A percentile compares a stretch with the other conserved stretches of the same genome.
Conservation (phyloP, 116 monocot species). For the Cymodocea nodosa region DNA sequence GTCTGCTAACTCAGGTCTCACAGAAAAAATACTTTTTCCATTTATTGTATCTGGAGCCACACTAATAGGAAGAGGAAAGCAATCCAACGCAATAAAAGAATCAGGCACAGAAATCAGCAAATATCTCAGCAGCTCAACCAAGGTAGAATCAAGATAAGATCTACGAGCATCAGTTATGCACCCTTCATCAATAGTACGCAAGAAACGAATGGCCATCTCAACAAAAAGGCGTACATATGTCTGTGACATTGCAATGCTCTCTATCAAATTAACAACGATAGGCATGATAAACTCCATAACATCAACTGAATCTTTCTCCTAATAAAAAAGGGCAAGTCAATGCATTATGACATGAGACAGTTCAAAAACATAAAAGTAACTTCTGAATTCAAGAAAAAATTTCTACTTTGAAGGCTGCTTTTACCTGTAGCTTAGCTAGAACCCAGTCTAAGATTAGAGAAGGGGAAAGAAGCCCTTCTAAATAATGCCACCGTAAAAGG, state of each 20-base stretch:
- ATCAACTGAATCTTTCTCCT: constrained; percentile 81
- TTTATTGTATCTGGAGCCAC: constrained; percentile 42
- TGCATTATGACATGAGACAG: not conserved
- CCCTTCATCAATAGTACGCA: constrained; percentile 34
- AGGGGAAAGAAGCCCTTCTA: constrained; percentile 74
- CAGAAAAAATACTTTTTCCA: constrained; percentile 14
- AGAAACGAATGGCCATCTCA: constrained; percentile 49
- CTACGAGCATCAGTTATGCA: constrained; percentile 21
- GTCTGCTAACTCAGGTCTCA: constrained; percentile 19
- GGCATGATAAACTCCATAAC: constrained; percentile 82
- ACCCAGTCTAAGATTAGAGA: constrained; percentile 77
- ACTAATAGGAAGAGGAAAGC: constrained; percentile 64
- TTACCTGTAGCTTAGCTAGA: constrained; percentile 80
- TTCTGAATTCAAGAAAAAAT: not conserved
- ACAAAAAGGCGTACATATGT: constrained; percentile 67
- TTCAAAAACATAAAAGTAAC: not conserved
- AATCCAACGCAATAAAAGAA: constrained; percentile 80
- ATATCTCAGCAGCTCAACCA: constrained; percentile 66
- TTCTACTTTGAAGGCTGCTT: not conserved
- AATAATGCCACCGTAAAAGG: constrained; percentile 68
- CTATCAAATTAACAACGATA: constrained; percentile 47
- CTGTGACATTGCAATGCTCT: constrained; percentile 62
- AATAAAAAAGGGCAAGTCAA: constrained; percentile 1
- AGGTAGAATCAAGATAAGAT: constrained; percentile 28
- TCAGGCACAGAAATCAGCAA: constrained; percentile 79